Percentiles rank a stretch among this genome's conserved stretches.
Conservation (phyloP, 345 rosid genomes). For the Crucihimalaya himalaica region DNA sequence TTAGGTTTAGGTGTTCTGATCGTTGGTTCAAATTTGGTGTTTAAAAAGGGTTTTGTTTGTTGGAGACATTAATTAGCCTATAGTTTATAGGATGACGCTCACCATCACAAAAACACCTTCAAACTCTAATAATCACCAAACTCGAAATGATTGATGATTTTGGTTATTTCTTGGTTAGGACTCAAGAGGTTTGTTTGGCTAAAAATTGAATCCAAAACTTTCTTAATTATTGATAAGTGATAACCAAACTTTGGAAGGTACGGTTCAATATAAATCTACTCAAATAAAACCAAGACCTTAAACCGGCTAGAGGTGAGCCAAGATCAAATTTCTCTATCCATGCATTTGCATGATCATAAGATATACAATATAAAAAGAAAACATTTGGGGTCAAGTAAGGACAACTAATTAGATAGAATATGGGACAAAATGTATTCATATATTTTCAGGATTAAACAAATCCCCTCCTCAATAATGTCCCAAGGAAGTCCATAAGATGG, state of each 20-base stretch:
- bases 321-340: background rate
- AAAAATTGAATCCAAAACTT: background rate
- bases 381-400: conserved; percentile 17
- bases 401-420: conserved; percentile 7
- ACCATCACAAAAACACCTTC: conserved; percentile 1
- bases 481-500: conserved; percentile 26
- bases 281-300: background rate
- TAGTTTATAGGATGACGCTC: background rate
- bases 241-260: background rate
- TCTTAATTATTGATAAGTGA: background rate
- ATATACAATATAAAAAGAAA: background rate
- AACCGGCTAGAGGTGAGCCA: conserved; percentile 13
- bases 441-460: conserved; percentile 13
- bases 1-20: conserved; percentile 31
- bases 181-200: conserved; percentile 3
- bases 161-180: conserved; percentile 12
- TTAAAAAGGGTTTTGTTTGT: conserved; percentile 10
- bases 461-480: conserved; percentile 24
- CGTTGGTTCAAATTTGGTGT: conserved; percentile 30
- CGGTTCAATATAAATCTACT: background rate
- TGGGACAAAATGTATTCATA: background rate
- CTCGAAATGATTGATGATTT: conserved; percentile 15
- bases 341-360: conserved; percentile 30
- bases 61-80: conserved; percentile 22
- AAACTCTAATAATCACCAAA: conserved; percentile 18